Evolutionary conservation across 495 filamentous ascomycete species (phyloP).

Genomic region (Penicillium pancosmium): DNA sequence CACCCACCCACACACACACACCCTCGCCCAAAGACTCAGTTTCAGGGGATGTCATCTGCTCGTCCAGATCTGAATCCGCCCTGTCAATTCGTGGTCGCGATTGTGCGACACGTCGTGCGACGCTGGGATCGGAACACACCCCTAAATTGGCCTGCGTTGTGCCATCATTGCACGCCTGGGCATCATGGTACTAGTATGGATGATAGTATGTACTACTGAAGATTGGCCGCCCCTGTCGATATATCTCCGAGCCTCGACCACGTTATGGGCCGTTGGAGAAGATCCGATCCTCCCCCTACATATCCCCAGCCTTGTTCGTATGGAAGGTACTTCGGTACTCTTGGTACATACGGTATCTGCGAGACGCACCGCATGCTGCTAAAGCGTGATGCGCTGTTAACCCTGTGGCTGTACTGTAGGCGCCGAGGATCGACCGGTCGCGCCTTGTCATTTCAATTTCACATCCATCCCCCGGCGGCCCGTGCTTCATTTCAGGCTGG

Average conservation of each 20-base stretch:
- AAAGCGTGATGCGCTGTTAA: conserved; percentile 2
- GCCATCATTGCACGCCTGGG: neutral
- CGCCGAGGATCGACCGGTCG: conserved; percentile 1
- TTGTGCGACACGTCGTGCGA: conserved; percentile 25
- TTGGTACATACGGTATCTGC: conserved; percentile 1
- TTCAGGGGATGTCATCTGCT: conserved; percentile 16
- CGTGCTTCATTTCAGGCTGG: neutral
- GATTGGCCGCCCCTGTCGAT: neutral
- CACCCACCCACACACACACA: neutral
- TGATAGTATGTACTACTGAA: no score
- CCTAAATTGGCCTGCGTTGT: conserved; percentile 3
- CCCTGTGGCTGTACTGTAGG: conserved; percentile 1
- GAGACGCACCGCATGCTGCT: conserved; percentile 1
- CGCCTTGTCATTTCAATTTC: neutral
- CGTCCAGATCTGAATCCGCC: conserved; percentile 29
- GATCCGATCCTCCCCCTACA: conserved; percentile 3
- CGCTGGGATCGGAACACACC: conserved; percentile 21
- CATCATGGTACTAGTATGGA: neutral
- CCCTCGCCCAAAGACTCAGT: neutral
- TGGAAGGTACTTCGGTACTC: neutral
- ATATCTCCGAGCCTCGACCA: conserved; percentile 20
- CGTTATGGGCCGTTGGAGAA: conserved; percentile 20
- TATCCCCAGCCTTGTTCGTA: neutral
- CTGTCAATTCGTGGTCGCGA: conserved; percentile 14
- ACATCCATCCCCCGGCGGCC: neutral